Evolutionary conservation across 345 rosid genomes (phyloP), one percentile per base, ranked within the genome.

Genomic region (Theobroma cacao): DNA sequence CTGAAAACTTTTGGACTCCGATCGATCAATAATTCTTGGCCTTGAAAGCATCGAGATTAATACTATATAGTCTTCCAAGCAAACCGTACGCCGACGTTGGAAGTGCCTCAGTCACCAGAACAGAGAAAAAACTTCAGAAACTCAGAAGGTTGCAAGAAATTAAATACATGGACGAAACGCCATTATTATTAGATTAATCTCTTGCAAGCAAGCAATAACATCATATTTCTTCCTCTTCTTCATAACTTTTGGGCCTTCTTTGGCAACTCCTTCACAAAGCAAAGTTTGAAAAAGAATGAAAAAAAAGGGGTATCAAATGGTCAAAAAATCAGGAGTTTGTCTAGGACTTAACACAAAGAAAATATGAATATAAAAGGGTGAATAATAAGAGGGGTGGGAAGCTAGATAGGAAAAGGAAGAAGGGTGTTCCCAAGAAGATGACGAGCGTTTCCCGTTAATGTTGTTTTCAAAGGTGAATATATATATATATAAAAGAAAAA

Each of bases 361-460:
- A 52, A 40, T 72, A 47, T 50, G 43, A 63, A 66, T n/a, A n/a
- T n/a, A 18, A 11, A 1, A 13, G 38, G 13, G 52, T 11, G 18
- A 56, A 55, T 34, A 34, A 17, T 40, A 6, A 6, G 3, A 33
- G 66, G 24, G 52, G 34, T n/a, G 59, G 38, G 18, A 70, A 45
- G 38, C 5, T 41, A 47, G 48, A 7, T 24, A 62, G 64, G 40
- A 47, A 50, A 47, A 1, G 48, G 34, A 43, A 48, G 18, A 33
- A 31, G 74, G 77, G 22, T 38, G 80, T 82, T 79, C 85, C 85
- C 79, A 48, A 81, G 86, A 81, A 81, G 86, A 81, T 50, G 82
- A 81, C 72, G 86, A 83, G 85, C 45, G 40, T 76, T 79, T 79
- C 83, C 86, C 80, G 79, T 86, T 83, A 52, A 75, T 77, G 76